phyloP scores from a whole-genome alignment of 805 yeast species.

The Ascoidea tarda region DNA sequence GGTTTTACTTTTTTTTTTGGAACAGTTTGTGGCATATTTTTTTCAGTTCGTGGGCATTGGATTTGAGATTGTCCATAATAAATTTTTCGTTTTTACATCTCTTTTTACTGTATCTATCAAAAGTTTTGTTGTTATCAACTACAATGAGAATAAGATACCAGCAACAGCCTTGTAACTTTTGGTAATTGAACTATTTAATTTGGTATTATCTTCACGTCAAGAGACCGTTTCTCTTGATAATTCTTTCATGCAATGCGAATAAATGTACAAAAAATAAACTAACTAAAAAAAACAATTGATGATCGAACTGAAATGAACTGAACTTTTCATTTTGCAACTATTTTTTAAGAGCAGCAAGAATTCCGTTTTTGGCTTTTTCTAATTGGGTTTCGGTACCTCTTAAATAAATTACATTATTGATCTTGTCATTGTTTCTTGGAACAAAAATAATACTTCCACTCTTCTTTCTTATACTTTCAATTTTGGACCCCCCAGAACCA shows the following conservation, averaged over 20 bases:
- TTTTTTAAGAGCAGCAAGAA: slow-evolving; percentile 16
- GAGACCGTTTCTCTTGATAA: too few species aligned
- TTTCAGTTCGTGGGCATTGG: too few species aligned
- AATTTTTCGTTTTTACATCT: too few species aligned
- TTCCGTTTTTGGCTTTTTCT: slow-evolving; percentile 29
- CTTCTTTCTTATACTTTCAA: slow-evolving; percentile 44
- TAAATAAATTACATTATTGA: slow-evolving; percentile 39
- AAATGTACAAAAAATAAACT: not conserved
- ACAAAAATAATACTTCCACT: slow-evolving; percentile 43
- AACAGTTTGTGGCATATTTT: too few species aligned
- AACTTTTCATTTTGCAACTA: not conserved
- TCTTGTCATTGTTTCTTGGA: slow-evolving; percentile 42
- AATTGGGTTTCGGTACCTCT: slow-evolving; percentile 48
- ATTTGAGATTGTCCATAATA: too few species aligned
- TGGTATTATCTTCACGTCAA: too few species aligned
- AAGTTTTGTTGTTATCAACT: too few species aligned
- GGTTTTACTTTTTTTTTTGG: too few species aligned
- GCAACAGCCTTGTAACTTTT: too few species aligned
- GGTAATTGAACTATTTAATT: too few species aligned
- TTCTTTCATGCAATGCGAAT: not conserved
- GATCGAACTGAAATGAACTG: not conserved
- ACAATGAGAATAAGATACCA: too few species aligned
- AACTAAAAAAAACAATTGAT: not conserved
- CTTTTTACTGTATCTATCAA: too few species aligned
- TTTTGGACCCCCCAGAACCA: slow-evolving; percentile 64